Base-by-base conservation (phyloP, 495 filamentous ascomycete genomes). In the Aspergillus saccharolyticus region DNA sequence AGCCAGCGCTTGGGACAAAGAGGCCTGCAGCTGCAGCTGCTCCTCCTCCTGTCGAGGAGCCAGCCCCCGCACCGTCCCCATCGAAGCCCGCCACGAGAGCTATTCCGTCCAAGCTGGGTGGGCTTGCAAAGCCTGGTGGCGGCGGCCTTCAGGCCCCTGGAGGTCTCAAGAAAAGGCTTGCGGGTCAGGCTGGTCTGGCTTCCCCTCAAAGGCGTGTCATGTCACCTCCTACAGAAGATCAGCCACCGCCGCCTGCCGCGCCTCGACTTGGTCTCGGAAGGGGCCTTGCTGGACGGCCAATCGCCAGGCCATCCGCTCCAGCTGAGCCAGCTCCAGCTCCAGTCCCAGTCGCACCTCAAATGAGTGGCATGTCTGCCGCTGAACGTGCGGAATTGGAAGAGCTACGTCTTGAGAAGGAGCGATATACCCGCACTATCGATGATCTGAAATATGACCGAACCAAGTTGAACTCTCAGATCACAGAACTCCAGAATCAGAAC, bases 401-500 rank as follows among this genome's bases (percentile, higher is more conserved):
- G 57, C 81, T 97, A 16, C 88, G 92, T 15, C 71, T 81, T 18
- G 89, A 94, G 46, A 89, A 90, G 58, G 94, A 96, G 30, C 83
- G 84, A 24, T 78, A 94, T 30, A 78, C 79, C 12, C 83, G 84
- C 57, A 80, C 83, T 51, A 78, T 83, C 42, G 89, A 94, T 45
- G 91, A 97, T 17, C 74, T 90, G 51, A 85, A 88, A 17, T 77
- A 85, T 22, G 89, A 95, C 44, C 85, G 88, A 44, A 79, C 84
- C 17, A 89, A 83, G 58, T 76, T 93, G 10, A 80, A 79, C 44
- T 91, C 88, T 0, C 88, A 93, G 59, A 83, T 97, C 47, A 85
- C 88, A 52, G 92, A 97, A 67, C 78, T 97, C 1, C 90, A 93
- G 69, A 91, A 96, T 61, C 88, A 96, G 65, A 97, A 99, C 63